Percentiles rank a stretch among this genome's conserved stretches.
These are phyloP conservation scores for Candida succiphila DNA, from an alignment of 805 yeast species.

Conservation along the genomic window DNA sequence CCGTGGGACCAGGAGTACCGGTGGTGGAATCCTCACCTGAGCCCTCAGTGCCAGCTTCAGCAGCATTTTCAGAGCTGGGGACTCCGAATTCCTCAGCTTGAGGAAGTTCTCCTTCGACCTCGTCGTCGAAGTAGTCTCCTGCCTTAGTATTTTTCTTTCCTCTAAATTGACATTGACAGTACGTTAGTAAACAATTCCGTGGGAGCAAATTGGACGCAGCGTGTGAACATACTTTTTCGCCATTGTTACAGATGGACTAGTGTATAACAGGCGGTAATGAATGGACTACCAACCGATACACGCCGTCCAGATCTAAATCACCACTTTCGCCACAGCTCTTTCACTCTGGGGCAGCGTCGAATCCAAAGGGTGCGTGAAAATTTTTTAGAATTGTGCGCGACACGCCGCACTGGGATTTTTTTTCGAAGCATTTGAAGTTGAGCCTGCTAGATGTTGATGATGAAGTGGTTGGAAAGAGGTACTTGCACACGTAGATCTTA, in stretches of 20 bases:
- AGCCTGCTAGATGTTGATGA: too few relatives aligned
- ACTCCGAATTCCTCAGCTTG: conserved; percentile 45
- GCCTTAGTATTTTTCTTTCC: conserved; percentile 58
- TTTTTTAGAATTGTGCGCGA: too few relatives aligned
- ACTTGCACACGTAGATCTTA: too few relatives aligned
- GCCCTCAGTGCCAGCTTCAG: conserved; percentile 20
- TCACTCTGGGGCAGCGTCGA: too few relatives aligned
- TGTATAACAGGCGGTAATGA: too few relatives aligned
- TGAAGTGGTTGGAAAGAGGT: too few relatives aligned
- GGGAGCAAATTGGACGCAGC: not conserved
- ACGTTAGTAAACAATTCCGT: conserved; percentile 1
- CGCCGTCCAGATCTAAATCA: too few relatives aligned
- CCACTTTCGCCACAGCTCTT: too few relatives aligned
- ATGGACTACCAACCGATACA: too few relatives aligned
- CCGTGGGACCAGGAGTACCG: conserved; percentile 10
- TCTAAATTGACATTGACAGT: conserved; percentile 18
- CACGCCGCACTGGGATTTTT: too few relatives aligned
- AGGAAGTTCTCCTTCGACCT: conserved; percentile 40
- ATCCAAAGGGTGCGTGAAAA: too few relatives aligned
- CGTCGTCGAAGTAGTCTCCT: conserved; percentile 77
- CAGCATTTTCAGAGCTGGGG: conserved; percentile 19
- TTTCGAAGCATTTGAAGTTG: too few relatives aligned
- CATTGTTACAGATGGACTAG: conserved; percentile 21
- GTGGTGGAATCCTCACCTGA: conserved; percentile 14
- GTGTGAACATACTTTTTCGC: conserved; percentile 39